Evolutionary conservation across 306 rosid genomes (phyloP).

Genomic region (Spatholobus suberectus): DNA sequence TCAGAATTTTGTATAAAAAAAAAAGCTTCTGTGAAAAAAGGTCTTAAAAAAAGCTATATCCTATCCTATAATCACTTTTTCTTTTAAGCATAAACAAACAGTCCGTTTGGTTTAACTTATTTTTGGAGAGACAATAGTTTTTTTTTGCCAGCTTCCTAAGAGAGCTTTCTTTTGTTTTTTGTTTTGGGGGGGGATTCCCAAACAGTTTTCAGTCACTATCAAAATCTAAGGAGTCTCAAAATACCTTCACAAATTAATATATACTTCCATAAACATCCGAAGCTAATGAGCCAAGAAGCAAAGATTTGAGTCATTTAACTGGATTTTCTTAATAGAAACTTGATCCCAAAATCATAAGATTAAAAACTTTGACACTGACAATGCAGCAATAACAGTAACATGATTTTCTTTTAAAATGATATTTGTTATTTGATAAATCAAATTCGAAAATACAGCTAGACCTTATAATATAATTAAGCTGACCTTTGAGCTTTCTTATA

Average conservation of each 20-base stretch:
- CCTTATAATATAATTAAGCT: neutral
- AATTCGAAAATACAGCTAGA: neutral
- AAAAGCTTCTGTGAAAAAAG: neutral
- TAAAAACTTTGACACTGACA: neutral
- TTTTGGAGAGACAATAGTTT: no score
- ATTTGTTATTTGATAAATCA: conserved; percentile 4
- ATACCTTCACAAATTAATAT: neutral
- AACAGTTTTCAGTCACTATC: neutral
- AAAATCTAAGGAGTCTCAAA: neutral
- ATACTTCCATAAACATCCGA: neutral
- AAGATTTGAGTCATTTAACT: conserved; percentile 23
- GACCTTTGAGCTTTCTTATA: neutral
- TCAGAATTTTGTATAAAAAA: neutral
- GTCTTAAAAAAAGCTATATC: neutral
- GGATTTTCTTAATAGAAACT: neutral
- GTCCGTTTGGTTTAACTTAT: no score
- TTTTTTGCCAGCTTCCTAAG: no score
- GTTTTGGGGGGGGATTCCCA: no score
- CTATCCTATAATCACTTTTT: neutral
- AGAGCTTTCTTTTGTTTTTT: no score
- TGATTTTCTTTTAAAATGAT: neutral
- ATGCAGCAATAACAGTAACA: conserved; percentile 12
- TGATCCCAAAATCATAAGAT: neutral
- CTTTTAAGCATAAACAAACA: neutral
- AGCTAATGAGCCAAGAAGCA: conserved; percentile 1